phyloP scores from a whole-genome alignment of 495 filamentous ascomycete species.

The Penicillium verhagenii region DNA sequence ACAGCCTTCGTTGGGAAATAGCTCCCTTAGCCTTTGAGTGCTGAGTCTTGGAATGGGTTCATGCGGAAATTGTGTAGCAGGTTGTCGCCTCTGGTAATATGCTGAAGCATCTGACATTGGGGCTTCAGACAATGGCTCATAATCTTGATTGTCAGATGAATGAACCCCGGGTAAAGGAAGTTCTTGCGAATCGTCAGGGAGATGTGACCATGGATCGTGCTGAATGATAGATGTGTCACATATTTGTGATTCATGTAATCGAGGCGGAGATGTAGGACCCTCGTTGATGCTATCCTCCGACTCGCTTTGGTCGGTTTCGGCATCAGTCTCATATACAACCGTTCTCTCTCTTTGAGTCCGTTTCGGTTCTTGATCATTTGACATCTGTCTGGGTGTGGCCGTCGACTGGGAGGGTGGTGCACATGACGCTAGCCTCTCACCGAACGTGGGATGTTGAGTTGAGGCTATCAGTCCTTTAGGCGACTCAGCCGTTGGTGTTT shows the following conservation, averaged over 20 bases:
- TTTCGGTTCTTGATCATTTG: not conserved
- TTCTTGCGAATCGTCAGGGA: constrained; percentile 34
- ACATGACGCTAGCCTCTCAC: constrained; percentile 1
- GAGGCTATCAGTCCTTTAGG: constrained; percentile 4
- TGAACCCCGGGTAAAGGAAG: constrained; percentile 29
- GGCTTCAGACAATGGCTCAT: constrained; percentile 22
- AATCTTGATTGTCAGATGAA: constrained; percentile 4
- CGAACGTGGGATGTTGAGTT: not conserved
- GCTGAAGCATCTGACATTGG: constrained; percentile 42
- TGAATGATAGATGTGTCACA: not conserved
- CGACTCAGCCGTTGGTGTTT: constrained; percentile 5
- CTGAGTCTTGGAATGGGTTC: constrained; percentile 43
- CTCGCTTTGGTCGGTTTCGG: constrained; percentile 38
- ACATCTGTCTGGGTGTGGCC: not conserved
- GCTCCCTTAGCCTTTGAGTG: constrained; percentile 43
- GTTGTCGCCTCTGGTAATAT: constrained; percentile 39
- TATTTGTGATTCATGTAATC: not conserved
- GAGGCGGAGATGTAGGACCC: constrained; percentile 12
- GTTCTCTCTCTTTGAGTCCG: constrained; percentile 26
- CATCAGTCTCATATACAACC: constrained; percentile 48
- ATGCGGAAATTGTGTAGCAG: constrained; percentile 43
- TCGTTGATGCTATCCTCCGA: constrained; percentile 19
- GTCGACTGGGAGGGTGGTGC: not conserved
- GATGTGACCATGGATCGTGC: constrained; percentile 8
- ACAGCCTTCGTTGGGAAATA: constrained; percentile 38